Conservation (phyloP, 2,329 filamentous ascomycete species). For the Mariannaea sp. region DNA sequence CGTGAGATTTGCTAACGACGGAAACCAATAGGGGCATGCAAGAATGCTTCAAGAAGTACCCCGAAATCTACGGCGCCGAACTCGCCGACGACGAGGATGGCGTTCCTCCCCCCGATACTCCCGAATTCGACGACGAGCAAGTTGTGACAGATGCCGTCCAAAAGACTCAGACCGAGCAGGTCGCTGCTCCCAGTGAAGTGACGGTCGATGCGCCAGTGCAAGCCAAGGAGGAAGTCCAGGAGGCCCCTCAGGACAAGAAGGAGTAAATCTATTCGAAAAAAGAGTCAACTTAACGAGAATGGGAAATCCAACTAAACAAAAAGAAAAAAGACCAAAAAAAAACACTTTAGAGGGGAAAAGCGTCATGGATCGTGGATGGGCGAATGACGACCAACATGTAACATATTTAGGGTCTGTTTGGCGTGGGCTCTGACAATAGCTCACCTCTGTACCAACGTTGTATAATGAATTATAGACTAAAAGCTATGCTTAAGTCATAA, state of each 20-base stretch:
- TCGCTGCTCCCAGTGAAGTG: not conserved
- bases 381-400: constrained; percentile 32
- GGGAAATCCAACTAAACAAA: constrained; percentile 18
- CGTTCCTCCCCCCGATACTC: constrained; percentile 36
- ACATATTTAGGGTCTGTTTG: constrained; percentile 26
- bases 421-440: constrained; percentile 20
- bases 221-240: constrained; percentile 12
- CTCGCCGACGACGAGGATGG: constrained; percentile 73
- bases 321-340: too few relatives aligned
- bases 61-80: constrained; percentile 90
- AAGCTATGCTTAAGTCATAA: constrained; percentile 28
- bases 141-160: constrained; percentile 26
- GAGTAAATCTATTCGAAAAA: constrained; percentile 14
- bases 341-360: constrained; percentile 6
- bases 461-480: constrained; percentile 32
- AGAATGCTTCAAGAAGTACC: constrained; percentile 91
- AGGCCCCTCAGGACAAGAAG: constrained; percentile 22
- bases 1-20: constrained; percentile 36
- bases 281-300: too few relatives aligned
- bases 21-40: constrained; percentile 86
- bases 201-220: not conserved
- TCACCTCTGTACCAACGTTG: constrained; percentile 35
- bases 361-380: constrained; percentile 8
- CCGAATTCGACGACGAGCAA: constrained; percentile 38
- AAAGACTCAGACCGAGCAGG: constrained; percentile 9